A percentile compares a stretch with the other conserved stretches of the same genome.
phyloP scores from a whole-genome alignment of 805 yeast species.

The Ogataea kodamae region DNA sequence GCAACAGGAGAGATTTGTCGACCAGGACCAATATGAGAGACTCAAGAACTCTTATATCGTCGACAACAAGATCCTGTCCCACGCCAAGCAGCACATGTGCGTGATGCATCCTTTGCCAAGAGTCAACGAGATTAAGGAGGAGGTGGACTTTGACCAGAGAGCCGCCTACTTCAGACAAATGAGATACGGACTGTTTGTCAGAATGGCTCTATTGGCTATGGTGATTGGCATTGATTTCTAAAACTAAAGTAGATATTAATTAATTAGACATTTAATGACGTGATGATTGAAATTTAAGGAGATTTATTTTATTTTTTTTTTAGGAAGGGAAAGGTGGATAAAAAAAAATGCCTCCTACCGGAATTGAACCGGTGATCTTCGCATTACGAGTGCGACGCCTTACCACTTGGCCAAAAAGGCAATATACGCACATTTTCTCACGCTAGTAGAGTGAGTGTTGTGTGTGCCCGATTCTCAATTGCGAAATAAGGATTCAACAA shows the following conservation, averaged over 20 bases:
- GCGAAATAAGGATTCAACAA: too few relatives aligned
- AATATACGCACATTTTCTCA: conserved; percentile 13
- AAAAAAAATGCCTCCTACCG: conserved; percentile 36
- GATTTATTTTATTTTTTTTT: conserved; percentile 3
- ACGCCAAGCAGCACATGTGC: conserved; percentile 98
- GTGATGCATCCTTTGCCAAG: conserved; percentile 99
- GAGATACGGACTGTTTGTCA: conserved; percentile 96
- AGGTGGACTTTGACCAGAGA: conserved; percentile 98
- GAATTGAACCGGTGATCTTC: conserved; percentile 44
- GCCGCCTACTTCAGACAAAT: conserved; percentile 99
- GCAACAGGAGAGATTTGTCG: conserved; percentile 91
- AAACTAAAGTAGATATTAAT: conserved; percentile 5
- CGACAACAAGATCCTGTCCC: conserved; percentile 83
- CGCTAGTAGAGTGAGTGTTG: too few relatives aligned
- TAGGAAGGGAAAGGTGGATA: conserved; percentile 6
- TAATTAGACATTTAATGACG: conserved; percentile 4
- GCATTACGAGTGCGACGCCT: conserved; percentile 47
- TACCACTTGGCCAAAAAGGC: conserved; percentile 46
- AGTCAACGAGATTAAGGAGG: conserved; percentile 93
- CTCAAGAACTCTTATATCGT: conserved; percentile 89
- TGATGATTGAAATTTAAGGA: not conserved
- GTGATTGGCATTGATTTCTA: conserved; percentile 91
- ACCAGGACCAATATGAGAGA: conserved; percentile 72
- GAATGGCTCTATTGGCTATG: conserved; percentile 98
- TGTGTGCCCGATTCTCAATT: too few relatives aligned